phyloP scores from a whole-genome alignment of 768 basidiomycete genomes.

The Coprinopsis cinerea region DNA sequence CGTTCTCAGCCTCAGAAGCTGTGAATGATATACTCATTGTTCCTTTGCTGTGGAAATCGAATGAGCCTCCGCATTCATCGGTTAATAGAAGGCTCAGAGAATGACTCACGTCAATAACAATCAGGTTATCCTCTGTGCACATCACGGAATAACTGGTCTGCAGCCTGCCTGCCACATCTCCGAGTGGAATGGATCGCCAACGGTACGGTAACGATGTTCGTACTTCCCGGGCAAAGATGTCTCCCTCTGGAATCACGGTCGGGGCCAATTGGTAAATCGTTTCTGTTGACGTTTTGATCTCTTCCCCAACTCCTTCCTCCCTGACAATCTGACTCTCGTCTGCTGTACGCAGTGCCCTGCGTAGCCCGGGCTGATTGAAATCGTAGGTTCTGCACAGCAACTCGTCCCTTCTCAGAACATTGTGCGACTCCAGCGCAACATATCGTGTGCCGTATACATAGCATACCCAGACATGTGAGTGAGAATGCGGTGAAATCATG shows the following conservation, averaged over 20 bases:
- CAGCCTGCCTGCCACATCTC: conserved; percentile 14
- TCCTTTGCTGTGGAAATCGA: conserved; percentile 7
- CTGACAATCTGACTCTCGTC: conserved; percentile 1
- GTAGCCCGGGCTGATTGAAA: conserved; percentile 41
- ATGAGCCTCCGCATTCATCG: not conserved
- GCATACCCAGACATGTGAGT: conserved; percentile 50
- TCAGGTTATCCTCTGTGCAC: conserved; percentile 52
- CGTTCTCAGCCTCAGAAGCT: conserved; percentile 19
- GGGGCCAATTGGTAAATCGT: conserved; percentile 7
- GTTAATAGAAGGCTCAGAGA: conserved; percentile 2
- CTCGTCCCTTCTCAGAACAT: conserved; percentile 9
- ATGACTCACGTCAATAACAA: conserved; percentile 45
- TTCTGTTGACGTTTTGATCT: not conserved
- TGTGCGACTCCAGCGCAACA: conserved; percentile 20
- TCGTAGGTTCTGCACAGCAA: conserved; percentile 37
- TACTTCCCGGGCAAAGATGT: conserved; percentile 36
- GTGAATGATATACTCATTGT: conserved; percentile 23
- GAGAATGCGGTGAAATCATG: conserved; percentile 24
- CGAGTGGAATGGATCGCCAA: conserved; percentile 23
- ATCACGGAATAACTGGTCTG: conserved; percentile 33
- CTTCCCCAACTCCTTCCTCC: not conserved
- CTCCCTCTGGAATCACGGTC: conserved; percentile 19
- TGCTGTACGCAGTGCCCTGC: conserved; percentile 2
- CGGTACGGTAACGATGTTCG: conserved; percentile 43
- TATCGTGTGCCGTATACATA: conserved; percentile 48